phyloP scores from a whole-genome alignment of 805 yeast genomes.

The Starmera dryadoides region DNA sequence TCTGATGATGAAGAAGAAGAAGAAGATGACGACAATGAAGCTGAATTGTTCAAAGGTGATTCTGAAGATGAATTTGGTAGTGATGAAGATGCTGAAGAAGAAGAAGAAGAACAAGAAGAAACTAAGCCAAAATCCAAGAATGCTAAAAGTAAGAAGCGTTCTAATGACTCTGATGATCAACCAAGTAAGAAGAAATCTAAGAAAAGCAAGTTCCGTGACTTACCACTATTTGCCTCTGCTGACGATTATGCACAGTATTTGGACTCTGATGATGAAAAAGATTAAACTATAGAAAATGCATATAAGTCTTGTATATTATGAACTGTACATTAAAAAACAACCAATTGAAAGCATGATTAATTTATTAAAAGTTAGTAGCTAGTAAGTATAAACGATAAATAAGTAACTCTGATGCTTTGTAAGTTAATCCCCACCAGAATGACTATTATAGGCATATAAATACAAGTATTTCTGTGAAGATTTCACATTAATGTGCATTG shows the following conservation, averaged over 20 bases:
- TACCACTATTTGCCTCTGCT: conserved; percentile 84
- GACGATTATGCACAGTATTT: conserved; percentile 78
- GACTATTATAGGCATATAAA: no score
- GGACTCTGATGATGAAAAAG: conserved; percentile 47
- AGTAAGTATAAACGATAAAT: no score
- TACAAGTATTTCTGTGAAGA: no score
- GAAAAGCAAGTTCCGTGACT: conserved; percentile 50
- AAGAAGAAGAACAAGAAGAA: conserved; percentile 21
- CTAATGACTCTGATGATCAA: conserved; percentile 13
- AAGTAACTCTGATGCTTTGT: no score
- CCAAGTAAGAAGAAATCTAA: conserved; percentile 26
- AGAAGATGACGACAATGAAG: conserved; percentile 29
- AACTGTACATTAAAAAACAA: background rate
- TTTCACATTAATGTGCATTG: no score
- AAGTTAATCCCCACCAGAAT: no score
- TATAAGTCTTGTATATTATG: background rate
- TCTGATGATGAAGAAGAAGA: conserved; percentile 29
- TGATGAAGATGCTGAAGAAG: conserved; percentile 26
- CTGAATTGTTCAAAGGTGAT: conserved; percentile 26
- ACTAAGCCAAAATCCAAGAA: conserved; percentile 16
- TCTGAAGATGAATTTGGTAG: conserved; percentile 31
- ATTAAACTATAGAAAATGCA: background rate
- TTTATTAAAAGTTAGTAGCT: no score
- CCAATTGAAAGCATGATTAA: no score
- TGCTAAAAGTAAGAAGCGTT: conserved; percentile 22